Evolutionary conservation across 306 rosid species (phyloP), one percentile per base, ranked within the genome.

Genomic region (Cicer judaicum): DNA sequence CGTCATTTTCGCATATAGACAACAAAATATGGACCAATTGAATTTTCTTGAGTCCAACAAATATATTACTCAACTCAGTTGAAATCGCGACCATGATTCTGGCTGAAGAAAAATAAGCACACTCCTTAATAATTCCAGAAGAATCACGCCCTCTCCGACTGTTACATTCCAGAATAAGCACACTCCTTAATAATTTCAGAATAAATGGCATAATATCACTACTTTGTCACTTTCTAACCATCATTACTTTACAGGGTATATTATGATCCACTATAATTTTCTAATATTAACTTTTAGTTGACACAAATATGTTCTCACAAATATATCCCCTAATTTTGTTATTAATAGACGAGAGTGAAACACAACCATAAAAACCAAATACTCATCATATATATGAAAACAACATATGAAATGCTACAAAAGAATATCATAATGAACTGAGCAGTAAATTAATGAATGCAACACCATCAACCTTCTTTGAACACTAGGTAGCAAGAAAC

Each of bases 401-500:
- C n/a, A 53, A 39, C 38, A 65, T 8, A 24, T 65, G 53, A 81
- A 44, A 70, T 47, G 43, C 50, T 16, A 55, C 21, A 7, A 52
- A 38, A 63, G 21, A 77, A n/a, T 18, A 49, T 19, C 61, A 47
- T 44, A 13, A 62, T 15, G 29, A 67, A 10, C 52, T 48, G 64
- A 77, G 67, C 8, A 59, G 38, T 47, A 59, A 44, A 53, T 24
- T 36, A 70, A 41, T n/a, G 36, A 50, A 53, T 47, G 19, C 40
- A 53, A 46, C 40, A 43, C 19, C 7, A 11, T 10, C 77, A 67
- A 77, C 55, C 50, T 46, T 7, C 59, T 65, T 74, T 9, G n/a
- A 64, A 59, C 44, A 66, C 55, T 40, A 54, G 43, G 24, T 21
- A 70, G 65, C 60, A 67, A 70, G 52, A 44, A 67, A 34, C 73